Percentiles rank a stretch among this genome's conserved stretches.
Conservation (phyloP, 2,329 filamentous ascomycete genomes). For the Trichoderma sp. region DNA sequence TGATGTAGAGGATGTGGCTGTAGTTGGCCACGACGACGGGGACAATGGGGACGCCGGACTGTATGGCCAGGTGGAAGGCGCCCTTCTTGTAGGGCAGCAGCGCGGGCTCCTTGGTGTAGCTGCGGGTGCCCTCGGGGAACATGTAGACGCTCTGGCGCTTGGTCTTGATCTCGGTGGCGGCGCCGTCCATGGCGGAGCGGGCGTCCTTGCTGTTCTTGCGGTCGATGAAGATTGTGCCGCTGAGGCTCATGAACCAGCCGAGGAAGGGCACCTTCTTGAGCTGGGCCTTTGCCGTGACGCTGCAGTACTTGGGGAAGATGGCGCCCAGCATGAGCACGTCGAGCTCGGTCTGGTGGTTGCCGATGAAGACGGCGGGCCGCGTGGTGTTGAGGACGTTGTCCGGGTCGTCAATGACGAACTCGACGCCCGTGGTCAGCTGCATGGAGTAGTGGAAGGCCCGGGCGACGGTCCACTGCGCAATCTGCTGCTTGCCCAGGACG, state of each 20-base stretch:
- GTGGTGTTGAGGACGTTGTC: conserved; percentile 59
- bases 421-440: conserved; percentile 70
- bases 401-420: conserved; percentile 71
- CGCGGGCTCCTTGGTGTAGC: conserved; percentile 76
- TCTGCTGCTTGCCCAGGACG: conserved; percentile 66
- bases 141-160: conserved; percentile 77
- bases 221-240: conserved; percentile 92
- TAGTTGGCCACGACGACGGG: conserved; percentile 82
- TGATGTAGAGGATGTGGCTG: conserved; percentile 66
- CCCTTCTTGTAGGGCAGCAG: conserved; percentile 98
- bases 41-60: conserved; percentile 90
- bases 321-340: conserved; percentile 88
- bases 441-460: conserved; percentile 79
- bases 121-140: conserved; percentile 90
- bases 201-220: conserved; percentile 81
- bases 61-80: conserved; percentile 91
- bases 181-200: conserved; percentile 78
- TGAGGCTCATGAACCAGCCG: conserved; percentile 91
- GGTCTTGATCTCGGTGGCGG: conserved; percentile 73
- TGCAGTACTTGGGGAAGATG: conserved; percentile 89
- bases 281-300: conserved; percentile 86
- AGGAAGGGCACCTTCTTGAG: conserved; percentile 78
- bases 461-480: conserved; percentile 82
- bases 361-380: conserved; percentile 85
- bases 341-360: conserved; percentile 94